Conservation (phyloP, 768 basidiomycete species). For the Tylopilus subfusipes region DNA sequence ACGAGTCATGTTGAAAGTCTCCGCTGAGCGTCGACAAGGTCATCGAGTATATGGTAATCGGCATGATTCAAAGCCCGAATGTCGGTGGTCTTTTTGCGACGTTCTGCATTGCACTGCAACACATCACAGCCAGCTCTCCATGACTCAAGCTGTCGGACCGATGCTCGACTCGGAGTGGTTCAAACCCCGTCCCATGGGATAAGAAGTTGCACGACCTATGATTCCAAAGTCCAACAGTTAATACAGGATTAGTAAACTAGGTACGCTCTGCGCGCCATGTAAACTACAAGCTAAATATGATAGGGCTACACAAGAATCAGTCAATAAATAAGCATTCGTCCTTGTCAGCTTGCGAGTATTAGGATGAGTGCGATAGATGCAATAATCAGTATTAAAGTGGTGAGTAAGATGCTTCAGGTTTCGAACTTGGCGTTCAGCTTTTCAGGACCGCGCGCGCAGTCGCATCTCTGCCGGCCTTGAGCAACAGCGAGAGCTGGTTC, state of each 20-base stretch:
- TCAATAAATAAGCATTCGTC: constrained; percentile 28
- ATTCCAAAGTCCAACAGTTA: not conserved
- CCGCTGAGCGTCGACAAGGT: too few relatives aligned
- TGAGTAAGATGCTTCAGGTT: constrained; percentile 2
- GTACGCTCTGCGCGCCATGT: constrained; percentile 2
- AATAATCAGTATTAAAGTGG: constrained; percentile 14
- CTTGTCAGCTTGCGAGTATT: not conserved
- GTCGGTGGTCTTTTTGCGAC: not conserved
- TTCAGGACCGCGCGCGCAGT: constrained; percentile 63
- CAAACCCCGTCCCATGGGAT: not conserved
- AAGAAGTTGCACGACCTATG: not conserved
- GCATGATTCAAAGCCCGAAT: not conserved
- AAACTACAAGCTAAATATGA: constrained; percentile 15
- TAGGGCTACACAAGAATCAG: constrained; percentile 27
- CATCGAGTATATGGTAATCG: too few relatives aligned
- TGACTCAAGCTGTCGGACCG: not conserved
- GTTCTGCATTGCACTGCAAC: too few relatives aligned
- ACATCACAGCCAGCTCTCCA: too few relatives aligned
- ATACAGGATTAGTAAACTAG: constrained; percentile 21
- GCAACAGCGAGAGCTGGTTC: constrained; percentile 71
- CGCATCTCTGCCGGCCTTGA: constrained; percentile 89
- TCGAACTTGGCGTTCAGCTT: constrained; percentile 8
- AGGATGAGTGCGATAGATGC: not conserved
- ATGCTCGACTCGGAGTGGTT: not conserved
- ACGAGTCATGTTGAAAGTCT: too few relatives aligned